Evolutionary conservation across 129 eudicot genomes (phyloP).

Genomic region (Helichrysum umbraculigerum): DNA sequence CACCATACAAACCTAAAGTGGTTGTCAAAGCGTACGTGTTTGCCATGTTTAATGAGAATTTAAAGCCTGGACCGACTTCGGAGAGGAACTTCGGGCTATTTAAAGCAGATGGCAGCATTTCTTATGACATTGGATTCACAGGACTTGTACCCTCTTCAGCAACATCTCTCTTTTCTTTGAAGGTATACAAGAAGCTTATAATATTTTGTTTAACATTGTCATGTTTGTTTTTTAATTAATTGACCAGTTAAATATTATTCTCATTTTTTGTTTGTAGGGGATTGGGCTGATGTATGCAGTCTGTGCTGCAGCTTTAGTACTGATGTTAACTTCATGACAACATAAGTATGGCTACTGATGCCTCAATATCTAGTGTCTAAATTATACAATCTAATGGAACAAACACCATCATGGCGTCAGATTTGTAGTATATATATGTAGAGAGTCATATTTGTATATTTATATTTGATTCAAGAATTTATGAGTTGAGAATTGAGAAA

Average conservation of each 20-base stretch:
- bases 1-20: slow-evolving; percentile 73
- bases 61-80: slow-evolving; percentile 94
- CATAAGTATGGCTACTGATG: neutral
- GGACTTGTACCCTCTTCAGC: slow-evolving; percentile 78
- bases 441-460: slow-evolving; percentile 22
- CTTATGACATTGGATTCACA: slow-evolving; percentile 73
- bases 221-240: neutral
- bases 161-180: slow-evolving; percentile 42
- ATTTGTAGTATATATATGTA: slow-evolving; percentile 24
- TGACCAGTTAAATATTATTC: too few relatives aligned
- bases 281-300: slow-evolving; percentile 34
- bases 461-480: slow-evolving; percentile 24
- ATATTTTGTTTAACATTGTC: neutral
- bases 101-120: slow-evolving; percentile 84
- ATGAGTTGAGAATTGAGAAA: slow-evolving; percentile 26
- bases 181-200: slow-evolving; percentile 38
- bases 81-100: slow-evolving; percentile 89
- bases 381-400: slow-evolving; percentile 24
- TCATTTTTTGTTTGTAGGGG: slow-evolving; percentile 8
- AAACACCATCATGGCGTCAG: slow-evolving; percentile 20
- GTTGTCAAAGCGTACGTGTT: slow-evolving; percentile 69
- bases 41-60: slow-evolving; percentile 84
- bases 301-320: slow-evolving; percentile 32
- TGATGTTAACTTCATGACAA: slow-evolving; percentile 31
- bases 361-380: slow-evolving; percentile 8